These are phyloP conservation scores for Chrysoporthe deuterocubensis DNA, from an alignment of 2,329 filamentous ascomycete species.

Conservation along the genomic window DNA sequence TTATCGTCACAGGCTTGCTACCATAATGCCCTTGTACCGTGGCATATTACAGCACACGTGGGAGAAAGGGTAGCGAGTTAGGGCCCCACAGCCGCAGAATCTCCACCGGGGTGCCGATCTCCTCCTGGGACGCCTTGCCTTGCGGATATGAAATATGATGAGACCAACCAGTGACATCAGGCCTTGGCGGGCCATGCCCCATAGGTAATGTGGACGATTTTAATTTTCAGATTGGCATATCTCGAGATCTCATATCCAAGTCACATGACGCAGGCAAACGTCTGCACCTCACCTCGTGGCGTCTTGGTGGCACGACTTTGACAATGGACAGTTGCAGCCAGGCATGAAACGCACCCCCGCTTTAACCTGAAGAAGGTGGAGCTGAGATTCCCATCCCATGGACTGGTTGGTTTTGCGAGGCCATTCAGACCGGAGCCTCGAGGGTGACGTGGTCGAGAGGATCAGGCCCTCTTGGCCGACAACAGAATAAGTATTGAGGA, in stretches of 20 bases:
- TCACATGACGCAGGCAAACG: slow-evolving; percentile 8
- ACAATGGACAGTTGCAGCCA: neutral
- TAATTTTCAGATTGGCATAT: slow-evolving; percentile 1
- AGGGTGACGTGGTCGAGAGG: neutral
- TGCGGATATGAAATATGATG: neutral
- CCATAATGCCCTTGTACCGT: neutral
- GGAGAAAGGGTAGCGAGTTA: neutral
- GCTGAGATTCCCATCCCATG: neutral
- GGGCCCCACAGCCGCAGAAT: neutral
- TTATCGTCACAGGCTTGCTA: neutral
- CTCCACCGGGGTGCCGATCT: neutral
- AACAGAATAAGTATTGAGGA: neutral
- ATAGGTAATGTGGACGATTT: slow-evolving; percentile 3
- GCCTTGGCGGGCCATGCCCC: neutral
- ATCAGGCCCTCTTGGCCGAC: neutral
- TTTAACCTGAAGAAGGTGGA: neutral
- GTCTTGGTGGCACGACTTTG: neutral
- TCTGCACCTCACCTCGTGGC: slow-evolving; percentile 7
- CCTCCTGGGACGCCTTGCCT: neutral
- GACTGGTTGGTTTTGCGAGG: neutral
- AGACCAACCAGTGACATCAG: slow-evolving; percentile 2
- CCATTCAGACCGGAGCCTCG: neutral
- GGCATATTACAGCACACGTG: slow-evolving; percentile 1
- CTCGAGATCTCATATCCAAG: neutral
- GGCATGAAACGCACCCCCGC: neutral